These are phyloP conservation scores for Mortierella sp. DNA, from an alignment of 371 early-diverging fungal species.

Conservation along the genomic window DNA sequence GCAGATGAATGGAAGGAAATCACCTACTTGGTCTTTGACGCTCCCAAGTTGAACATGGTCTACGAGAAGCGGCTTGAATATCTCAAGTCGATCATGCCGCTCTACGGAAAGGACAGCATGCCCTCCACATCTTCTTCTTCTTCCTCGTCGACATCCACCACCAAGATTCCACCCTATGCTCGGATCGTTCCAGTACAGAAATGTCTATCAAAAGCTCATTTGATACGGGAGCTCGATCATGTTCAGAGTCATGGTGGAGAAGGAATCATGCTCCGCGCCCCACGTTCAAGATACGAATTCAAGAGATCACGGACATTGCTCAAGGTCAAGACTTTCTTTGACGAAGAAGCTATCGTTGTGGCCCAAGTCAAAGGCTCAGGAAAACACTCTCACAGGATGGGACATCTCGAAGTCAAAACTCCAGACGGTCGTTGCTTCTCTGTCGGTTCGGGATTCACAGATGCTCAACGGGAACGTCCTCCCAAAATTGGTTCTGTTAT, in stretches of 20 bases:
- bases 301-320: conserved; percentile 62
- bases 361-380: conserved; percentile 59
- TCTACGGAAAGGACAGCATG: conserved; percentile 25
- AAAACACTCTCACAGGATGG: conserved; percentile 58
- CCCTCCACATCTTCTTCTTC: conserved; percentile 11
- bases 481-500: conserved; percentile 63
- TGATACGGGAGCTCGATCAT: conserved; percentile 54
- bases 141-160: conserved; percentile 1
- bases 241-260: conserved; percentile 65
- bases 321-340: conserved; percentile 70
- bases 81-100: conserved; percentile 47
- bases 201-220: conserved; percentile 53
- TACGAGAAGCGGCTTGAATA: conserved; percentile 57
- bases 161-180: conserved; percentile 30
- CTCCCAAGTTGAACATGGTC: conserved; percentile 52
- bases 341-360: conserved; percentile 66
- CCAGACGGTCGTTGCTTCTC: conserved; percentile 62
- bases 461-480: conserved; percentile 60
- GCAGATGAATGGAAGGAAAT: conserved; percentile 49
- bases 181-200: conserved; percentile 54
- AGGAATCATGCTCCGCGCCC: conserved; percentile 61
- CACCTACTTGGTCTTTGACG: conserved; percentile 60
- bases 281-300: conserved; percentile 49
- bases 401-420: conserved; percentile 61
- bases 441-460: conserved; percentile 67